A percentile compares a stretch with the other conserved stretches of the same genome.
Conservation (phyloP, 805 yeast species). For the Candida berthetii region DNA sequence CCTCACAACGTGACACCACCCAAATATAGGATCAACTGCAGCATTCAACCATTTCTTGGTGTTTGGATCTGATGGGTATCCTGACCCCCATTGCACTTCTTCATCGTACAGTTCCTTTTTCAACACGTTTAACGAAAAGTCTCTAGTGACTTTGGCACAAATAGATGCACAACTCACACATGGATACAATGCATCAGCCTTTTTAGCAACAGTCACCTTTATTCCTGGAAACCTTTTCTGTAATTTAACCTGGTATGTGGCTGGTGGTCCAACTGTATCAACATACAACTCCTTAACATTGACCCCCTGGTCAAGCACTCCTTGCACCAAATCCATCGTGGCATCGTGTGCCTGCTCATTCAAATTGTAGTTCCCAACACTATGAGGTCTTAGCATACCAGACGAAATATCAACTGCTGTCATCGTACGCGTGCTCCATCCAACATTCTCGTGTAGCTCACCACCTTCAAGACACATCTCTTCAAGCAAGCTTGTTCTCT, state of each 20-base stretch:
- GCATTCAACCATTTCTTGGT: slow-evolving; percentile 71
- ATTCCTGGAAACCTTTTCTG: slow-evolving; percentile 61
- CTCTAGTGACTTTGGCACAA: slow-evolving; percentile 95
- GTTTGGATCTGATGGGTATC: slow-evolving; percentile 91
- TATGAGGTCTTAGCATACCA: slow-evolving; percentile 74
- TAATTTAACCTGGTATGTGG: slow-evolving; percentile 71
- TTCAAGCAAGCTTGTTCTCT: slow-evolving; percentile 56
- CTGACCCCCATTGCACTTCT: slow-evolving; percentile 61
- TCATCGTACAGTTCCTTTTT: slow-evolving; percentile 21
- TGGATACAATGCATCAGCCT: slow-evolving; percentile 91
- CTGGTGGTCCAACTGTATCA: slow-evolving; percentile 97
- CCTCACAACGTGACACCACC: slow-evolving; percentile 75
- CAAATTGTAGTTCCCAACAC: slow-evolving; percentile 49
- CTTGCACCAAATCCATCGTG: slow-evolving; percentile 72
- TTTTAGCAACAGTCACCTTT: slow-evolving; percentile 79
- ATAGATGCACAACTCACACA: slow-evolving; percentile 93
- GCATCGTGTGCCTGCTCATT: slow-evolving; percentile 97
- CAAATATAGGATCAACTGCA: slow-evolving; percentile 67
- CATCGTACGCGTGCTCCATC: slow-evolving; percentile 84
- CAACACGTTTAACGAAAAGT: slow-evolving; percentile 41
- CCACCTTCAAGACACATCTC: slow-evolving; percentile 41
- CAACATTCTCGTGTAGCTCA: slow-evolving; percentile 53
- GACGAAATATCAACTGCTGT: slow-evolving; percentile 82
- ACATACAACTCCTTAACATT: slow-evolving; percentile 70
- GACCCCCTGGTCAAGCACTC: slow-evolving; percentile 55